phyloP scores from a whole-genome alignment of 306 rosid genomes.

The Castanea crenata region DNA sequence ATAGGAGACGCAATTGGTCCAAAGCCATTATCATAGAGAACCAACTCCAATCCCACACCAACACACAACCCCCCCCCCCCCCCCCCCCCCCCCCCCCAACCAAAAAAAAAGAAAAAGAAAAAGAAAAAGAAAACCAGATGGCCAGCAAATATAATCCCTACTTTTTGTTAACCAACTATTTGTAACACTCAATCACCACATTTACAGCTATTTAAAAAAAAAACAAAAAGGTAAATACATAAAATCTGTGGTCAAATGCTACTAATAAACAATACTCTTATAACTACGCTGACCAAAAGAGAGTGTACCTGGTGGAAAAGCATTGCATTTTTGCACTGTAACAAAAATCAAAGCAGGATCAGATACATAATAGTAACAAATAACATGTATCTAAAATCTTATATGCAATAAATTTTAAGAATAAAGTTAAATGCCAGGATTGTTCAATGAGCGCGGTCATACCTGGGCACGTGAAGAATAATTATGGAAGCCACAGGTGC shows the following conservation, averaged over 20 bases:
- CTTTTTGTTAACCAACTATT: not conserved
- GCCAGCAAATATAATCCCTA: not conserved
- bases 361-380: constrained; percentile 23
- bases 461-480: constrained; percentile 93
- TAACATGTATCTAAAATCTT: not conserved
- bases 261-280: not conserved
- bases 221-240: not conserved
- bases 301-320: constrained; percentile 76
- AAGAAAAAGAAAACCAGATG: not conserved
- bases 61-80: no score
- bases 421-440: not conserved
- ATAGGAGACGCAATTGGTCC: constrained; percentile 10
- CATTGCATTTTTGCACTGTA: constrained; percentile 95
- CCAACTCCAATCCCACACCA: no score
- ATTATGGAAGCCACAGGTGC: constrained; percentile 92
- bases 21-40: no score
- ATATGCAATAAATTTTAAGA: constrained; percentile 8
- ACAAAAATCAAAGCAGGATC: constrained; percentile 29
- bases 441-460: constrained; percentile 3
- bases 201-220: not conserved
- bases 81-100: no score
- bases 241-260: not conserved
- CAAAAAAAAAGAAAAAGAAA: no score
- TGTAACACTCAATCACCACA: not conserved
- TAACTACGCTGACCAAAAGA: not conserved